Base-by-base conservation (phyloP, 2,329 filamentous ascomycete genomes). In the Colletotrichum gigasporum region DNA sequence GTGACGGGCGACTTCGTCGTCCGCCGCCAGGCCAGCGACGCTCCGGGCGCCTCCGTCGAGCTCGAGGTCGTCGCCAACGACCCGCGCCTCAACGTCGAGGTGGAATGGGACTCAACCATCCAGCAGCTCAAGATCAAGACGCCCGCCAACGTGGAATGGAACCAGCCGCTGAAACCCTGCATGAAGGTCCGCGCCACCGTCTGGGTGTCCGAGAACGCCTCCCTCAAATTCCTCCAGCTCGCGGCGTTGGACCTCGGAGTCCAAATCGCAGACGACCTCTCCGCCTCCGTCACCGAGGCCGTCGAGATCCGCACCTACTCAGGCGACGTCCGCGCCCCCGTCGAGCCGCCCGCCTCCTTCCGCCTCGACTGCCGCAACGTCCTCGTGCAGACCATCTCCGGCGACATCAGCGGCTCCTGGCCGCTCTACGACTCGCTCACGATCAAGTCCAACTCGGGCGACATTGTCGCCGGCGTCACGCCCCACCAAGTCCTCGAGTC, bases 351-450 rank as follows among this genome's bases (percentile, higher is more conserved):
- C 3, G 54, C 70, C 8, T 73, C 78, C 1, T 85, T 82, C 71
- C 66, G 68, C 6, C 72, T 87, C 45, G 72, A 79, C 57, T 80
- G 81, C 1, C 78, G 81, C 30, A 69, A 76, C 51, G 79, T 83
- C 58, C 70, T 75, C 26, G 75, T 83, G 12, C 67, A 71, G 24
- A 82, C 83, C 16, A 76, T 78, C 3, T 78, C 82, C 1, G 82
- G 82, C 7, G 51, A 72, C 12, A 79, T 87, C 65, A 63, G 64
- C 12, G 85, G 85, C 28, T 79, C 77, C 71, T 86, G 82, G 75
- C 82, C 85, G 1, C 74, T 87, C 1, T 83, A 81, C 70, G 82
- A 86, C 68, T 72, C 78, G 28, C 77, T 87, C 11, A 73, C 75
- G 16, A 71, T 86, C n/a, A 68, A 73, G 16, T 79, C 81, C 7